Evolutionary conservation across 2,329 filamentous ascomycete genomes (phyloP).

Genomic region (Fusarium sp.): DNA sequence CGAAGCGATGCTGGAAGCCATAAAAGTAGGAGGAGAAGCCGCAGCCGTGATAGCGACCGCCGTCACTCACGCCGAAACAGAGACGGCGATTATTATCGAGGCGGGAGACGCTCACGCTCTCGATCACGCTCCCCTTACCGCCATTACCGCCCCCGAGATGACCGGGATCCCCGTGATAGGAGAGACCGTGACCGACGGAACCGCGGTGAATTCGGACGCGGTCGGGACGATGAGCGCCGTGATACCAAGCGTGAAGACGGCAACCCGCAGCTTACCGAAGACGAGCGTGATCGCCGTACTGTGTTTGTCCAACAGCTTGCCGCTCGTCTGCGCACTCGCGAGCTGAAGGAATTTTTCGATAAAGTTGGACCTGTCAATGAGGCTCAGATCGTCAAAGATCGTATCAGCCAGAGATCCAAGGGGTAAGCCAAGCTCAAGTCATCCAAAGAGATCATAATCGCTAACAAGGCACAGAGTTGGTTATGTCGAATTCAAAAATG

Average conservation of each 20-base stretch:
- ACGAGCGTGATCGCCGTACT: constrained; percentile 95
- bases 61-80: constrained; percentile 80
- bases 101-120: constrained; percentile 69
- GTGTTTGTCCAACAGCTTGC: constrained; percentile 99
- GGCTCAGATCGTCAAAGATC: constrained; percentile 98
- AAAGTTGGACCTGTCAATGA: constrained; percentile 95
- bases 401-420: constrained; percentile 96
- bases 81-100: constrained; percentile 78
- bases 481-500: constrained; percentile 98
- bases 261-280: constrained; percentile 85
- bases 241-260: constrained; percentile 60
- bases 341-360: constrained; percentile 95
- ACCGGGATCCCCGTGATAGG: constrained; percentile 64
- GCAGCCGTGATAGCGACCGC: constrained; percentile 81
- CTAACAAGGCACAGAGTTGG: constrained; percentile 78
- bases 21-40: constrained; percentile 84
- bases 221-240: constrained; percentile 63
- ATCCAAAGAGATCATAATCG: not conserved
- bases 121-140: constrained; percentile 79
- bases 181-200: constrained; percentile 68
- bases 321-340: constrained; percentile 89
- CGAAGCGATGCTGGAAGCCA: constrained; percentile 83
- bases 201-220: constrained; percentile 66
- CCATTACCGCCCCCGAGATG: constrained; percentile 68
- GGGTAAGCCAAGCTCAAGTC: constrained; percentile 73